A percentile compares a stretch with the other conserved stretches of the same genome.
These are phyloP conservation scores for Gracilaria gracilis DNA, from an alignment of 23 red algal genomes.

Conservation along the genomic window DNA sequence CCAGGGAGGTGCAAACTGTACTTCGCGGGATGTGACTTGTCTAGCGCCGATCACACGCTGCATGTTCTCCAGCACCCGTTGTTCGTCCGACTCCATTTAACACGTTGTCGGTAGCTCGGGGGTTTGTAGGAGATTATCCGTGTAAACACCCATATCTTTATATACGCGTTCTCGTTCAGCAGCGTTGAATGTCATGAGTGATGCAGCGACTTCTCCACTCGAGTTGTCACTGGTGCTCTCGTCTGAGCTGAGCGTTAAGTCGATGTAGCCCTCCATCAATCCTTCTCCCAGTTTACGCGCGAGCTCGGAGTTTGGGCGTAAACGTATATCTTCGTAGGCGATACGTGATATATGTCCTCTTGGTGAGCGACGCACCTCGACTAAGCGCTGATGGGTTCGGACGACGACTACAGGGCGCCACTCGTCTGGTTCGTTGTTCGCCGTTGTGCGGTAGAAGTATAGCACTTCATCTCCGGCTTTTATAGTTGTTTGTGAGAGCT, in stretches of 20 bases:
- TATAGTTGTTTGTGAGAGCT: not conserved
- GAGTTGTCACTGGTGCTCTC: not conserved
- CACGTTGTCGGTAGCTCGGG: not conserved
- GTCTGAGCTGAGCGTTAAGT: not conserved
- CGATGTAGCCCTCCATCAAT: constrained; percentile 1
- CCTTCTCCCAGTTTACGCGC: not conserved
- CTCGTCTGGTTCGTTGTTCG: too few relatives aligned
- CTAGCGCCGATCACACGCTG: not conserved
- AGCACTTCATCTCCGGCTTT: not conserved
- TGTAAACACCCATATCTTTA: not conserved
- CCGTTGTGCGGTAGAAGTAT: not conserved
- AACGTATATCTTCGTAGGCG: not conserved
- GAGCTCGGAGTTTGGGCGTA: not conserved
- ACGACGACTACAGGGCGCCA: not conserved
- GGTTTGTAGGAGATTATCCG: not conserved
- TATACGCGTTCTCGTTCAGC: not conserved
- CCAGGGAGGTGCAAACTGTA: not conserved
- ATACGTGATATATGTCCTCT: not conserved
- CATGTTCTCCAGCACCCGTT: not conserved
- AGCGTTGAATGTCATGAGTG: not conserved
- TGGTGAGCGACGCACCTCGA: not conserved
- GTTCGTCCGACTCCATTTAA: not conserved
- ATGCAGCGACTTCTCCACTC: not conserved
- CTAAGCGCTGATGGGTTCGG: not conserved
- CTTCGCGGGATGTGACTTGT: not conserved